These are phyloP conservation scores for Tardiomyces blankii DNA, from an alignment of 1,139 yeast genomes.

Conservation along the genomic window DNA sequence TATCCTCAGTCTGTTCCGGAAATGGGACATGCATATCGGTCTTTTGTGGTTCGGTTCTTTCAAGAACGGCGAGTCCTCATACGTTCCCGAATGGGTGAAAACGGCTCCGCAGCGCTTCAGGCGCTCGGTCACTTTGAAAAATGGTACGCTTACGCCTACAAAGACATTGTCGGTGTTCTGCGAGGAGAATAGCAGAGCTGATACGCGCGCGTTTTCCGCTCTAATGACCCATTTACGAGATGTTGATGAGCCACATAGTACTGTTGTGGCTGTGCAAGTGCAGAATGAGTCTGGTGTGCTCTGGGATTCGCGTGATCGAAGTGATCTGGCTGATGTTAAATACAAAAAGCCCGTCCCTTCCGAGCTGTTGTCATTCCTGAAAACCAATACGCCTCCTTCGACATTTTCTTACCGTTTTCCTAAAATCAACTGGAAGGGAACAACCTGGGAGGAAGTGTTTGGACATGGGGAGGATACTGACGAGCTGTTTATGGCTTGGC, in stretches of 20 bases:
- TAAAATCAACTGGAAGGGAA: background rate
- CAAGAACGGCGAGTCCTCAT: conserved; percentile 10
- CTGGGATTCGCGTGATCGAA: conserved; percentile 9
- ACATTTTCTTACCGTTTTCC: background rate
- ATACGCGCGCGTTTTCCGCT: conserved; percentile 6
- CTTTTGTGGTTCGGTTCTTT: conserved; percentile 12
- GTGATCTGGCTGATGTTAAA: background rate
- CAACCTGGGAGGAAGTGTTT: conserved; percentile 7
- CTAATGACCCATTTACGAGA: conserved; percentile 7
- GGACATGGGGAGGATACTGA: conserved; percentile 6
- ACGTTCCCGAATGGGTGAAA: conserved; percentile 9
- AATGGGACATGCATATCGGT: conserved; percentile 2
- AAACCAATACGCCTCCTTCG: background rate
- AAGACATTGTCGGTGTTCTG: conserved; percentile 8
- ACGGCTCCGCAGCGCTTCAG: conserved; percentile 5
- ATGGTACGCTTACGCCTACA: conserved; percentile 4
- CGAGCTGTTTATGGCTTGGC: conserved; percentile 9
- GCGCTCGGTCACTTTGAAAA: background rate
- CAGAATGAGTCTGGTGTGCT: conserved; percentile 10
- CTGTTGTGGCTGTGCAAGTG: conserved; percentile 9
- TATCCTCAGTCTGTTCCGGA: conserved; percentile 3
- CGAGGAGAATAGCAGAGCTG: conserved; percentile 3
- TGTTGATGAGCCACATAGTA: conserved; percentile 4
- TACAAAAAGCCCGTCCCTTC: background rate
- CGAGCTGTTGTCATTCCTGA: conserved; percentile 1